Conservation (phyloP, 1,284 basidiomycete genomes). For the Mycena citricolor region DNA sequence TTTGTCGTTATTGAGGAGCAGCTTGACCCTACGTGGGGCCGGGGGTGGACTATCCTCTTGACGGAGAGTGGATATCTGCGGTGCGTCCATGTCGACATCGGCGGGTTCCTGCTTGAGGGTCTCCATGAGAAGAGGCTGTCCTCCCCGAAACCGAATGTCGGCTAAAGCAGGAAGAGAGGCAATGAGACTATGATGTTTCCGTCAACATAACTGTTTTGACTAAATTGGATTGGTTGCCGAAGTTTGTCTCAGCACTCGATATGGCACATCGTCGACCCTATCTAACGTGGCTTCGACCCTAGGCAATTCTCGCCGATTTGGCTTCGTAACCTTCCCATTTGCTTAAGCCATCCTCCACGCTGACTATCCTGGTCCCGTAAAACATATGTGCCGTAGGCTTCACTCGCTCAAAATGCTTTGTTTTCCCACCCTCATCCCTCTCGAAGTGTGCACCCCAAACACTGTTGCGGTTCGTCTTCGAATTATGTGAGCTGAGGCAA, state of each 20-base stretch:
- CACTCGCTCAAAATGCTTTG: slow-evolving; percentile 49
- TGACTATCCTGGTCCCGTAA: slow-evolving; percentile 25
- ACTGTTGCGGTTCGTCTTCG: slow-evolving; percentile 44
- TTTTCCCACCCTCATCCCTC: slow-evolving; percentile 46
- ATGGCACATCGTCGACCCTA: slow-evolving; percentile 21
- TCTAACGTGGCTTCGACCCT: slow-evolving; percentile 15
- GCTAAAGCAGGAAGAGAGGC: neutral
- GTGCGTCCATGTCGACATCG: slow-evolving; percentile 73
- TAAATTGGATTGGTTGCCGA: neutral
- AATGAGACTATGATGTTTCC: neutral
- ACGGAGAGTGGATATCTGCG: slow-evolving; percentile 71
- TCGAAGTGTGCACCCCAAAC: slow-evolving; percentile 57
- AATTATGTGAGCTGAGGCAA: slow-evolving; percentile 50
- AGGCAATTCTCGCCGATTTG: slow-evolving; percentile 36
- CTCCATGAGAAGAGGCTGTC: slow-evolving; percentile 19
- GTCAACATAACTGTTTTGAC: neutral
- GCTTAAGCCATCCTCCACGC: slow-evolving; percentile 47
- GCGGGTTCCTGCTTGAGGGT: slow-evolving; percentile 36
- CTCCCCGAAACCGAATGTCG: slow-evolving; percentile 2
- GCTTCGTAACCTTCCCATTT: slow-evolving; percentile 66
- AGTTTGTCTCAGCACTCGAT: too few relatives aligned
- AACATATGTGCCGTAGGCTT: slow-evolving; percentile 28
- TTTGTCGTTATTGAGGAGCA: slow-evolving; percentile 35
- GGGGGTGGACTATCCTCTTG: slow-evolving; percentile 71
- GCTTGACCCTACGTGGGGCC: slow-evolving; percentile 46